These are phyloP conservation scores for Flammula alnicola DNA, from an alignment of 1,284 basidiomycete genomes.

Conservation along the genomic window DNA sequence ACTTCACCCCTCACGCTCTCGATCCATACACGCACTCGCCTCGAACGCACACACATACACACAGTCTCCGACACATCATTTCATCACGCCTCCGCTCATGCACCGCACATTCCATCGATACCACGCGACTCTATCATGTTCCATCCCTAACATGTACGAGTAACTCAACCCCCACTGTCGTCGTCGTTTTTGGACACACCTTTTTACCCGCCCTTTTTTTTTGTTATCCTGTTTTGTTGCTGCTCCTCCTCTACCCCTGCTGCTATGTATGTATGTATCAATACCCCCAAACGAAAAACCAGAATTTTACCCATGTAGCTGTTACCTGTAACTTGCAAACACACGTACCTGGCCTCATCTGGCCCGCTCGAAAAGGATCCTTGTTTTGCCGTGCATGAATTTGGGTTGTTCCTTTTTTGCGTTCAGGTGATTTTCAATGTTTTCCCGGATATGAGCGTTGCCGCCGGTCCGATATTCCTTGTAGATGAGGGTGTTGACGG, in stretches of 20 bases:
- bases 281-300: constrained; percentile 6
- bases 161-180: constrained; percentile 9
- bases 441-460: not conserved
- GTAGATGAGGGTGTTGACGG: not conserved
- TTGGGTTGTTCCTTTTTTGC: not conserved
- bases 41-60: not conserved
- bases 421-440: not conserved
- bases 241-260: constrained; percentile 1
- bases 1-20: too few relatives aligned
- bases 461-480: constrained; percentile 5
- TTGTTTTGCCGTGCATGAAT: not conserved
- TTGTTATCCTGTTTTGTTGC: constrained; percentile 10
- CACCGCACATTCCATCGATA: constrained; percentile 2
- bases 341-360: too few relatives aligned
- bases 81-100: not conserved
- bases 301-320: constrained; percentile 4
- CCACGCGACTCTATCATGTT: too few relatives aligned
- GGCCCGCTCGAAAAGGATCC: not conserved
- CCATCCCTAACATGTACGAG: constrained; percentile 5
- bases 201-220: not conserved
- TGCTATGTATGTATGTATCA: constrained; percentile 18
- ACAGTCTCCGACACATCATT: not conserved
- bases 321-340: too few relatives aligned
- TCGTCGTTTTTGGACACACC: constrained; percentile 13
- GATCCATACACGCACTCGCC: not conserved